Base-by-base conservation (phyloP, 371 early-diverging fungal genomes). In the Vairimorpha ceranae region DNA sequence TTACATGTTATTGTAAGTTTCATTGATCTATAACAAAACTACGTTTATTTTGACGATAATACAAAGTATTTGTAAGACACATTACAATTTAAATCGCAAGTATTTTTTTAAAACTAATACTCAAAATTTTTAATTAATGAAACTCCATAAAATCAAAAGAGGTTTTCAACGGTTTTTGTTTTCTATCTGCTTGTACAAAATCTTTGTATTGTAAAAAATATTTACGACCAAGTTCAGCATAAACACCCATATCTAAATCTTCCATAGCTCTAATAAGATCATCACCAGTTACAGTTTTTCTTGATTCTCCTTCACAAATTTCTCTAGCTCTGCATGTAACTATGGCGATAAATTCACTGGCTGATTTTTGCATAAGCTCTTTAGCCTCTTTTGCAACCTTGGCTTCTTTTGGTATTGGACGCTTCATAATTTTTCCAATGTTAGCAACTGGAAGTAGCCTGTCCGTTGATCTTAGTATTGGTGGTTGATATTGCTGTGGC, bases 371-470 rank as follows among this genome's bases (percentile, higher is more conserved):
- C 21, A 97, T 90, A 70, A 92, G 90, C 79, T 96, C 93, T 81
- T 98, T 96, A 32, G 97, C 95, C 77, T 97, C 97, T 80, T 95
- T 97, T 29, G 96, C 91, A 65, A 98, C 92, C 80, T 98, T 98
- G 23, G 95, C 95, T 79, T 90, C 93, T 41, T 90, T 91, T 0
- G 99, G 99, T 59, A 98, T 86, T 14, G 93, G 91, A 46, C 89
- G 87, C 84, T 98, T 98, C 97, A 98, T 98, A 61, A 98, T 94
- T 72, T 96, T 88, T 8, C 94, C 91, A 23, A 98, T 94, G 85
- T 93, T 94, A 70, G 88, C 89, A 51, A 89, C 88, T 41, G 99
- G 99, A 52, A 98, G 86, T 67, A 91, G 89, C 56, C 97, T 91
- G 85, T 97, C 99, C 25, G 80, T 84, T 58, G 72, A 61, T 56